These are phyloP conservation scores for Phytopythium delawarense DNA, from an alignment of 352 stramenopile species.

Conservation along the genomic window DNA sequence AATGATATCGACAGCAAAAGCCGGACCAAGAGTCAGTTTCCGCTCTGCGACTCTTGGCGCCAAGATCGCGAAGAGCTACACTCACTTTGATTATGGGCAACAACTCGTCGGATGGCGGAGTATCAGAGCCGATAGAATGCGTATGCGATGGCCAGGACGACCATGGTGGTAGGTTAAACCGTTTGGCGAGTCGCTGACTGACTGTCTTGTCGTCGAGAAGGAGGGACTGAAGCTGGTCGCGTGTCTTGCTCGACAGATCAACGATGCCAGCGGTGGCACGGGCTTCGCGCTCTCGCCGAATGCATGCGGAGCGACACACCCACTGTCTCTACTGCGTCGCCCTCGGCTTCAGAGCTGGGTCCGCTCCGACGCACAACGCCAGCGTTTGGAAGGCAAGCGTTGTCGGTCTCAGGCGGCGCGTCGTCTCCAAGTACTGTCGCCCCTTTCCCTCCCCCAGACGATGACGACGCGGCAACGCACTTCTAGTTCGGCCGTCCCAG, in stretches of 20 bases:
- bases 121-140: too few relatives aligned
- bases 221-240: background rate
- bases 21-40: background rate
- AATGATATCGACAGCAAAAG: background rate
- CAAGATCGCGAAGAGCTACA: constrained; percentile 3
- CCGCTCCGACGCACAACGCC: background rate
- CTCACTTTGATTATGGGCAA: background rate
- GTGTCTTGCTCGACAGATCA: background rate
- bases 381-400: background rate
- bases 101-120: background rate
- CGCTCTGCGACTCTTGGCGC: background rate
- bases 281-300: background rate
- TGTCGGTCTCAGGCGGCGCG: background rate
- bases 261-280: background rate
- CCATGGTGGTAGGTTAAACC: too few relatives aligned
- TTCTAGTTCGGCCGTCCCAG: background rate
- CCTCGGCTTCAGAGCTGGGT: background rate
- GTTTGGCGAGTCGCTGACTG: background rate
- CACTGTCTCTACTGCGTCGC: background rate
- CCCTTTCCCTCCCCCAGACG: constrained; percentile 2
- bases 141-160: too few relatives aligned
- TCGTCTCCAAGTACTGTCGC: background rate
- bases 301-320: too few relatives aligned
- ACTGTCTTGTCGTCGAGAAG: background rate
- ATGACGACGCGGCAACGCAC: constrained; percentile 1